Evolutionary conservation across 2,329 filamentous ascomycete genomes (phyloP), one percentile per base, ranked within the genome.

Genomic region (Fusarium sp.): DNA sequence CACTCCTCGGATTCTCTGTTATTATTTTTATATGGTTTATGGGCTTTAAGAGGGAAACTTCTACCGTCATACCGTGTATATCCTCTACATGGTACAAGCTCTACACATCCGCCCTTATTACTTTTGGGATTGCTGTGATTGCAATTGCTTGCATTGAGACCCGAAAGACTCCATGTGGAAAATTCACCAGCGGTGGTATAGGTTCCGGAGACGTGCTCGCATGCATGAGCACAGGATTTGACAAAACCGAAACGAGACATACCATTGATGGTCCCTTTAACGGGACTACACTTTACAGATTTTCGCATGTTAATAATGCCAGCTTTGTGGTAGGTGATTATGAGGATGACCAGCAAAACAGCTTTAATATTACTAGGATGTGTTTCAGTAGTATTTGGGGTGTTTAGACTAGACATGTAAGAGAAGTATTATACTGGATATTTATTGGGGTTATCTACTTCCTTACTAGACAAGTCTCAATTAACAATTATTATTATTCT

Each of bases 101-200:
- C 3, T 62, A 63, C 8, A 63, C 57, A 0, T 50, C 45, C 1
- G 2, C 47, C 0, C 0, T 63, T 0, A 15, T 47, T 4, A 39
- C 44, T 2, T 42, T 50, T 3, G 52, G 36, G 3, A 28, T 59
- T 10, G 23, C 38, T 4, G 14, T 53, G 3, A 46, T 65, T 14
- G 11, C 30, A 0, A 52, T 65, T 12, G 53, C 62, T 2, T 64
- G 59, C 2, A 40, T 65, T 1, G 62, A 65, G 23, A 65, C 62
- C 0, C 48, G 59, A 2, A 64, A 49, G 17, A 65, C 62, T 3
- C 59, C 59, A 0, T 65, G 62, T 5, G 62, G 62, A 49, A 65
- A 64, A 1, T 65, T 53, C 20, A 65, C 62, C 2, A 65, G 60
- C 1, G 60, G 60, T 3, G 24, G 24, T 1, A 34, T 44, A 6